Evolutionary conservation across 2,329 filamentous ascomycete species (phyloP), one percentile per base, ranked within the genome.

Genomic region (Aspergillus texensis): DNA sequence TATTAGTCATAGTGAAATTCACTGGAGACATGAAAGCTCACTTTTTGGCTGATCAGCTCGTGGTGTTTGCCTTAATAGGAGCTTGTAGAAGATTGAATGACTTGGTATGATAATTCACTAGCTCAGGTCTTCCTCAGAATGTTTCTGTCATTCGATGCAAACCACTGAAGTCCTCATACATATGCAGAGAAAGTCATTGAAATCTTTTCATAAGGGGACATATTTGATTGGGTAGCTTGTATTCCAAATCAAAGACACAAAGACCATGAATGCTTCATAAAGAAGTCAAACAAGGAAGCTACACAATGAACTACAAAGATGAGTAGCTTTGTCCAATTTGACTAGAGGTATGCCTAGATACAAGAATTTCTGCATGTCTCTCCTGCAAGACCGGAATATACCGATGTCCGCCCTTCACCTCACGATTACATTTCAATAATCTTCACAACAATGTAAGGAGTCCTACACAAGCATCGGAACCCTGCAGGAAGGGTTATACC

Each of bases 311-410:
- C 0, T 46, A 5, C 43, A 46, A 24, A 6, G n/a, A 6, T 12
- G 10, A 46, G 10, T 24, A 24, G n/a, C 10, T 45, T 24, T 24
- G 43, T 14, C 11, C 1, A 10, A n/a, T 43, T 21, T 6, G 6
- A 46, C 11, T 1, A 46, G 0, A 12, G n/a, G 1, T 6, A 4
- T 41, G 3, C 10, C 8, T n/a, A 41, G 0, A 4, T 8, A 41
- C 39, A 41, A n/a, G 16, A n/a, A 8, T 41, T 1, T 41, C 19
- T n/a, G 16, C 16, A 10, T 41, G 0, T 10, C 3, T 10, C 8
- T 41, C n/a, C 16, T 10, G 8, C 6, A 41, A 1, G 19, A 1
- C 6, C 2, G 39, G 16, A 41, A 41, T 41, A 41, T 39, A 39
- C 14, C 36, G 3, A 39, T 39, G 16, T 39, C 19, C 19, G 8